Base-by-base conservation (phyloP, 495 filamentous ascomycete genomes). In the Penicillium mononematosum region DNA sequence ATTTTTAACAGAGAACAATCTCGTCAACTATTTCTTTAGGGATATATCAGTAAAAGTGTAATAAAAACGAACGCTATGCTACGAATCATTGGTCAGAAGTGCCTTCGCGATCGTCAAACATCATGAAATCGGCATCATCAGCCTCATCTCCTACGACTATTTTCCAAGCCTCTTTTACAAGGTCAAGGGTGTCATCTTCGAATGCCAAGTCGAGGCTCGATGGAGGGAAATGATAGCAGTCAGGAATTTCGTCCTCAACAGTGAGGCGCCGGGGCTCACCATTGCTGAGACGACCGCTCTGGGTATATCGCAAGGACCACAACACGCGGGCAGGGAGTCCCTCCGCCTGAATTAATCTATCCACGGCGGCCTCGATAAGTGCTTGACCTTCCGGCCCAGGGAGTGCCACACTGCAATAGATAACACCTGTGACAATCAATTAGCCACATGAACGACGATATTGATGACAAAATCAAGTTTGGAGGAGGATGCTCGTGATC, bases 261-360 rank as follows among this genome's bases (percentile, higher is more conserved):
- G 63, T 54, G 17, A 34, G 24, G 24, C 52, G 36, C n/a, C 39
- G 20, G 43, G 55, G 47, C n/a, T 47, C 57, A 42, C 55, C 53
- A 31, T 46, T 65, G 55, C 48, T 63, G 20, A 56, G 41, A 41
- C 66, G 67, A 31, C 71, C 70, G 3, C 67, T 48, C 52, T 86
- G 84, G 46, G 80, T 81, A 65, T 90, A 91, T 53, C 78, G 78
- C 41, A 92, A 61, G 41, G 75, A 78, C 82, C 83, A 91, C 3
- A 89, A 69, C 34, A 80, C 59, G 45, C 67, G 61, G n/a, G 78
- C 68, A 6, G 66, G 60, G 3, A 69, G 60, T 22, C 70, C 65
- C 29, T 66, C 61, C 12, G 62, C 60, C 6, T 66, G 41, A 2
- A 91, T 63, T 27, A 93, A 78, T 32, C 61, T 70, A 9, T 75